These are phyloP conservation scores for Flaveria robusta DNA, from an alignment of 129 eudicot genomes.

Conservation along the genomic window DNA sequence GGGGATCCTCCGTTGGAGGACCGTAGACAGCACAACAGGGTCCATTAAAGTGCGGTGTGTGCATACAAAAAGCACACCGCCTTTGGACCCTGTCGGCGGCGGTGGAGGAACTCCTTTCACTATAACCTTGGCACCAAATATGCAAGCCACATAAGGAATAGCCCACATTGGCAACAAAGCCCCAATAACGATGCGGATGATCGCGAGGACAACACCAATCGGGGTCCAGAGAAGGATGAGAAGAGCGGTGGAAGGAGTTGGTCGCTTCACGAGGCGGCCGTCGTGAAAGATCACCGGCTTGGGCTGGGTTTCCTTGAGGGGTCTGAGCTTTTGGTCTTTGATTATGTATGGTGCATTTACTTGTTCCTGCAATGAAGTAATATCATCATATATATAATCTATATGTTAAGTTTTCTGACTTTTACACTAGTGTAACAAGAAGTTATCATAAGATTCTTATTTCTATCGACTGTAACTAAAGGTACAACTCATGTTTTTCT, in stretches of 20 bases:
- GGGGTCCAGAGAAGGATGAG: slow-evolving; percentile 86
- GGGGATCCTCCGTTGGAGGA: slow-evolving; percentile 72
- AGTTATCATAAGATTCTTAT: too few species aligned
- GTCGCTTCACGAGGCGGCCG: slow-evolving; percentile 84
- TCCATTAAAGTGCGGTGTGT: slow-evolving; percentile 89
- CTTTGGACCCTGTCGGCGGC: slow-evolving; percentile 50
- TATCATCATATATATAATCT: neutral
- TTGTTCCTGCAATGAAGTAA: slow-evolving; percentile 49
- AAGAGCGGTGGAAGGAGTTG: slow-evolving; percentile 69
- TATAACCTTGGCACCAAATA: slow-evolving; percentile 63
- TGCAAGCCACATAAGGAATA: slow-evolving; percentile 44
- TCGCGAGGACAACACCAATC: slow-evolving; percentile 62
- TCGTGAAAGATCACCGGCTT: slow-evolving; percentile 92
- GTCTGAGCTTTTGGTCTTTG: slow-evolving; percentile 30
- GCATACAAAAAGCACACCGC: slow-evolving; percentile 91
- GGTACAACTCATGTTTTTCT: too few species aligned
- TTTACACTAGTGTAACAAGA: too few species aligned
- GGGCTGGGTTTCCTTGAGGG: slow-evolving; percentile 56
- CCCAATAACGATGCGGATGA: slow-evolving; percentile 57
- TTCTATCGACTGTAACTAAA: too few species aligned
- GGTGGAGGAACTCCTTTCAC: slow-evolving; percentile 88
- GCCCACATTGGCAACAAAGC: slow-evolving; percentile 66
- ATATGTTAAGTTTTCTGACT: too few species aligned
- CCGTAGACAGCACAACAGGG: slow-evolving; percentile 84
- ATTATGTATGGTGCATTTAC: slow-evolving; percentile 53